These are phyloP conservation scores for Apophysomyces sp. DNA, from an alignment of 371 early-diverging fungal species.

Conservation along the genomic window DNA sequence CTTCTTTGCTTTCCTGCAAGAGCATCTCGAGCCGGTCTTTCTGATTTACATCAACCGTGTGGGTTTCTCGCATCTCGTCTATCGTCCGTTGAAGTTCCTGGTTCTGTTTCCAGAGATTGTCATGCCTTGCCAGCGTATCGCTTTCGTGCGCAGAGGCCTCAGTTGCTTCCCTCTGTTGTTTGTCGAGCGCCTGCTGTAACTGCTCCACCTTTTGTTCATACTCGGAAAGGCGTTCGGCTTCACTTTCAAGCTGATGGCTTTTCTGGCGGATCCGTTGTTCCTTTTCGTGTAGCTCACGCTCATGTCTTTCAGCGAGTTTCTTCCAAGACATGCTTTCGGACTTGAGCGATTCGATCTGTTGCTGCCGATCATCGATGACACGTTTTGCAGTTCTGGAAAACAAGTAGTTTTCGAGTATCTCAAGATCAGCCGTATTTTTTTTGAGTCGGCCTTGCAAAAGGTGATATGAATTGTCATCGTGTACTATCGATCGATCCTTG, in stretches of 20 bases:
- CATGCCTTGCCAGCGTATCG: conserved; percentile 22
- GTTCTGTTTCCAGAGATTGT: neutral
- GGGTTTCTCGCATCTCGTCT: neutral
- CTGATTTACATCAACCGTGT: neutral
- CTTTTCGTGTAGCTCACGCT: neutral
- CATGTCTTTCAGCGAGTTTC: neutral
- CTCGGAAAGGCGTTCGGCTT: neutral
- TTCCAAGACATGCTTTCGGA: neutral
- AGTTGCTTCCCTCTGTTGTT: neutral
- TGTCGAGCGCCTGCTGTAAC: neutral
- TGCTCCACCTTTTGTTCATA: neutral
- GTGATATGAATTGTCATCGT: neutral
- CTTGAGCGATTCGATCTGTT: neutral
- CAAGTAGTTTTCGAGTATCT: neutral
- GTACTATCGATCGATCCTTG: neutral
- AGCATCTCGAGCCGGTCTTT: neutral
- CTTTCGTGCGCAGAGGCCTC: conserved; percentile 45
- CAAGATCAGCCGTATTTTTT: neutral
- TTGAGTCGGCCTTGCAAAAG: neutral
- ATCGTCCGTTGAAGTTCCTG: neutral
- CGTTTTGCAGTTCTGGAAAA: neutral
- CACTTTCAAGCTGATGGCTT: neutral
- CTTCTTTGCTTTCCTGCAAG: neutral
- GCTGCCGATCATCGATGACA: neutral
- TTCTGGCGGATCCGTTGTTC: neutral